phyloP scores from a whole-genome alignment of 2,329 filamentous ascomycete genomes.

The Colletotrichum siamense region DNA sequence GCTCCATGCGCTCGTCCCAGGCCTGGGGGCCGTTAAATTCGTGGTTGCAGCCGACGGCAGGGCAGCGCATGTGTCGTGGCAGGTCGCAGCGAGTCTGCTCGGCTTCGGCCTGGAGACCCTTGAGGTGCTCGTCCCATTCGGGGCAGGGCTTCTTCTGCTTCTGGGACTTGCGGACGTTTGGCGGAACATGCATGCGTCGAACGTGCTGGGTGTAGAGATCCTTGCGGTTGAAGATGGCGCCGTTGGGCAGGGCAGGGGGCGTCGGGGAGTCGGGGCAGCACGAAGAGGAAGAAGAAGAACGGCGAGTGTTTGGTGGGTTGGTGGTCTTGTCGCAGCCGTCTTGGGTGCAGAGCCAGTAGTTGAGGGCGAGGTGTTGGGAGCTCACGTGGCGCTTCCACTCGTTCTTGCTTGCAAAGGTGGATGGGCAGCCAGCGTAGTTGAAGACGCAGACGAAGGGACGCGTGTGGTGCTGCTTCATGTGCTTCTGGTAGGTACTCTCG shows the following conservation, averaged over 20 bases:
- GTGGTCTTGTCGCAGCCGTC: slow-evolving; percentile 54
- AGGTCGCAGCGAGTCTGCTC: slow-evolving; percentile 64
- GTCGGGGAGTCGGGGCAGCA: not conserved
- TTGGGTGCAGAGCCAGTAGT: slow-evolving; percentile 78
- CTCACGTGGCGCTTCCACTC: slow-evolving; percentile 93
- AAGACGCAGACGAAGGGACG: slow-evolving; percentile 80
- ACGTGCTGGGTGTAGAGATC: slow-evolving; percentile 91
- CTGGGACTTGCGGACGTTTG: slow-evolving; percentile 42
- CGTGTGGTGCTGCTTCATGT: slow-evolving; percentile 59
- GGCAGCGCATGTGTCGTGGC: slow-evolving; percentile 67
- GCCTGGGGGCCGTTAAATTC: slow-evolving; percentile 66
- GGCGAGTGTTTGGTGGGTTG: slow-evolving; percentile 23
- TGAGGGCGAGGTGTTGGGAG: slow-evolving; percentile 78
- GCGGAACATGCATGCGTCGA: slow-evolving; percentile 79
- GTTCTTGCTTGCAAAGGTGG: slow-evolving; percentile 82
- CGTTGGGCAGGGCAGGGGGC: slow-evolving; percentile 51
- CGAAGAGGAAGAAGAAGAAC: not conserved
- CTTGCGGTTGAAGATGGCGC: slow-evolving; percentile 82
- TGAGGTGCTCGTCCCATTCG: slow-evolving; percentile 60
- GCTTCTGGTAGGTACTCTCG: slow-evolving; percentile 47
- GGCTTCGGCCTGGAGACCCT: slow-evolving; percentile 63
- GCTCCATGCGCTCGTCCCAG: slow-evolving; percentile 88
- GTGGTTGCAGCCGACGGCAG: slow-evolving; percentile 62
- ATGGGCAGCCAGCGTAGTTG: slow-evolving; percentile 74
- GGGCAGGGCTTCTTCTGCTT: slow-evolving; percentile 38